phyloP scores from a whole-genome alignment of 2,329 filamentous ascomycete species.

The Phialemoniopsis sp. region DNA sequence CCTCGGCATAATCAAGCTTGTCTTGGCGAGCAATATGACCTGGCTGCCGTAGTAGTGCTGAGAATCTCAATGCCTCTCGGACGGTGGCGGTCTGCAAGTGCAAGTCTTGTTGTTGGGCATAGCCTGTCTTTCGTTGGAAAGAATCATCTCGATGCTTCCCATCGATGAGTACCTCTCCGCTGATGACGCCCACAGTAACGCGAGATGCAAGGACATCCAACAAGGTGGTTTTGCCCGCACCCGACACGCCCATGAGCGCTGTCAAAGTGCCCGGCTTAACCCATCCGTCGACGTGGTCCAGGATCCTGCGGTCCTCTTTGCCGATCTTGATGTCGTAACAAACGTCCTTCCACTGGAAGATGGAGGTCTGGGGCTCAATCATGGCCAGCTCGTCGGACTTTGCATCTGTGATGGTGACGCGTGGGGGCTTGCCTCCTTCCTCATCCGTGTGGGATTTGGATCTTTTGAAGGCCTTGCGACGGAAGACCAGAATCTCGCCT shows the following conservation, averaged over 20 bases:
- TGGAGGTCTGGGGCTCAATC: slow-evolving; percentile 12
- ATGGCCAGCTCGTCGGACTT: slow-evolving; percentile 12
- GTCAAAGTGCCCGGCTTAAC: slow-evolving; percentile 70
- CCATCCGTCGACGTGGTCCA: slow-evolving; percentile 69
- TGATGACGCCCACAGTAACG: slow-evolving; percentile 56
- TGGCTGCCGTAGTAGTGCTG: slow-evolving; percentile 34
- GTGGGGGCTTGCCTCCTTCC: no score
- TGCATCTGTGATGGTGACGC: no score
- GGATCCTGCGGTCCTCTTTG: slow-evolving; percentile 50
- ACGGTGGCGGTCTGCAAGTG: slow-evolving; percentile 32
- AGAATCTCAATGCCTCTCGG: background rate
- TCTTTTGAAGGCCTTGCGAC: slow-evolving; percentile 20
- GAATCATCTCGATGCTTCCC: slow-evolving; percentile 22
- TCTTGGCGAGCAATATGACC: slow-evolving; percentile 50
- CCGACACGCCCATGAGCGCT: slow-evolving; percentile 56
- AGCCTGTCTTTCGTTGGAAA: slow-evolving; percentile 60
- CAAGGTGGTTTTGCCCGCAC: slow-evolving; percentile 54
- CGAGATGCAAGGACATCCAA: slow-evolving; percentile 51
- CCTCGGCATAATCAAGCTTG: slow-evolving; percentile 34
- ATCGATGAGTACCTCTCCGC: slow-evolving; percentile 60
- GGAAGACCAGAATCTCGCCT: slow-evolving; percentile 68
- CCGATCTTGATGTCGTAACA: slow-evolving; percentile 53
- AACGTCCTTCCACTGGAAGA: slow-evolving; percentile 65
- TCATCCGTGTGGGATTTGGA: no score
- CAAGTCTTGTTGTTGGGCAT: slow-evolving; percentile 62